These are phyloP conservation scores for Ampelocalamus luodianensis DNA, from an alignment of 176 grass and related monocot genomes.

Conservation along the genomic window DNA sequence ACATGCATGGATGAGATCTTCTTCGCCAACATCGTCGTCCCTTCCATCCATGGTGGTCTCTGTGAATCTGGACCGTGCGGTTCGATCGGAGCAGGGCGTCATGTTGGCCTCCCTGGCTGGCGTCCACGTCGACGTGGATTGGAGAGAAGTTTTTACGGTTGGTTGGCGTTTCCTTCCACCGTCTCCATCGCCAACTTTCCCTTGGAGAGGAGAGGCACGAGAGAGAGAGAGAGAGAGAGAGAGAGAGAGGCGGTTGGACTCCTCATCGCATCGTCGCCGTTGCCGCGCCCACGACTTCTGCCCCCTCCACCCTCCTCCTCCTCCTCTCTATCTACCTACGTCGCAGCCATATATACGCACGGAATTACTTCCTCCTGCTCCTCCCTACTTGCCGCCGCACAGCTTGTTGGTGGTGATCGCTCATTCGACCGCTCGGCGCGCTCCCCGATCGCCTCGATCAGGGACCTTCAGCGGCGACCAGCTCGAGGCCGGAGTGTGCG, in stretches of 20 bases:
- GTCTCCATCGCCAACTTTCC: neutral
- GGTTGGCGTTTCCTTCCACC: neutral
- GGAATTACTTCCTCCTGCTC: neutral
- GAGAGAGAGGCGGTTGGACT: neutral
- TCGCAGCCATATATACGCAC: slow-evolving; percentile 4
- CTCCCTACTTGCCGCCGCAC: neutral
- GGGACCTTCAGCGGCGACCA: too few species aligned
- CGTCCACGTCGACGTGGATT: neutral
- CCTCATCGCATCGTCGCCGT: slow-evolving; percentile 9
- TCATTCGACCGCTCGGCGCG: neutral
- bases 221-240: too few species aligned
- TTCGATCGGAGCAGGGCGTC: too few species aligned
- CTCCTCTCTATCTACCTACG: neutral
- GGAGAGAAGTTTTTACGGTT: neutral
- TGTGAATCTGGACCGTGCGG: too few species aligned
- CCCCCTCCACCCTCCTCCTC: neutral
- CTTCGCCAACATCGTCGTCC: too few species aligned
- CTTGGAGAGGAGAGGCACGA: neutral
- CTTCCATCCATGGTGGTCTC: too few species aligned
- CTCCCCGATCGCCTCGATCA: neutral
- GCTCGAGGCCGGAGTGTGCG: too few species aligned
- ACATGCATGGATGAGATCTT: too few species aligned
- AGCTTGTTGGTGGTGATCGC: neutral
- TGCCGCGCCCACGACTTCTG: slow-evolving; percentile 51
- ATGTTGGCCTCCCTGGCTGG: neutral